Evolutionary conservation across 495 filamentous ascomycete species (phyloP).

Genomic region (Tuber indicum): DNA sequence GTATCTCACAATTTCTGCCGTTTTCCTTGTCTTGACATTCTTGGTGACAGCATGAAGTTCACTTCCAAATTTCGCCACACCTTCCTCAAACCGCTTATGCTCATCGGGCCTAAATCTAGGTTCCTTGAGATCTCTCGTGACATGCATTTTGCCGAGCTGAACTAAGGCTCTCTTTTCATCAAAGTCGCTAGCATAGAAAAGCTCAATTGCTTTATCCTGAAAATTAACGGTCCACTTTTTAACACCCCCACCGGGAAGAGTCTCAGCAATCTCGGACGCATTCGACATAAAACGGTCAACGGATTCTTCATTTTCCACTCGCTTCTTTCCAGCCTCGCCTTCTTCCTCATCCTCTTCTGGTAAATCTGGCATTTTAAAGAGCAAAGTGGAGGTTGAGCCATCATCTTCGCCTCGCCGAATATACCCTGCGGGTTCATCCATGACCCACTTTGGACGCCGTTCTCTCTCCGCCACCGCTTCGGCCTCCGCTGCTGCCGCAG

Average conservation of each 20-base stretch:
- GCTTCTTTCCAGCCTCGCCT: slow-evolving; percentile 10
- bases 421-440: slow-evolving; percentile 85
- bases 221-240: slow-evolving; percentile 53
- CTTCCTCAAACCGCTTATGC: slow-evolving; percentile 85
- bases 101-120: slow-evolving; percentile 73
- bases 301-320: slow-evolving; percentile 16
- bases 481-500: slow-evolving; percentile 76
- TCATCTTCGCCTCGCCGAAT: slow-evolving; percentile 73
- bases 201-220: slow-evolving; percentile 72
- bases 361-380: slow-evolving; percentile 54
- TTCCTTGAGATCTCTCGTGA: slow-evolving; percentile 73
- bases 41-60: slow-evolving; percentile 77
- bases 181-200: slow-evolving; percentile 65
- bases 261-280: slow-evolving; percentile 16
- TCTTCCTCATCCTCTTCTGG: slow-evolving; percentile 22
- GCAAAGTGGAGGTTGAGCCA: slow-evolving; percentile 48
- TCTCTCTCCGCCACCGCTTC: slow-evolving; percentile 69
- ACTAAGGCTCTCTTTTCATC: slow-evolving; percentile 66
- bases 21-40: slow-evolving; percentile 72
- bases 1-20: slow-evolving; percentile 75
- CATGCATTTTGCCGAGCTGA: slow-evolving; percentile 58
- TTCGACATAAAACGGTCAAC: slow-evolving; percentile 32
- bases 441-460: slow-evolving; percentile 81
- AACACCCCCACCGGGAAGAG: slow-evolving; percentile 46
- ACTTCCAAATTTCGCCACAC: slow-evolving; percentile 81